Evolutionary conservation across 805 yeast species (phyloP), one percentile per base, ranked within the genome.

Genomic region (Isabelozyma heimii): DNA sequence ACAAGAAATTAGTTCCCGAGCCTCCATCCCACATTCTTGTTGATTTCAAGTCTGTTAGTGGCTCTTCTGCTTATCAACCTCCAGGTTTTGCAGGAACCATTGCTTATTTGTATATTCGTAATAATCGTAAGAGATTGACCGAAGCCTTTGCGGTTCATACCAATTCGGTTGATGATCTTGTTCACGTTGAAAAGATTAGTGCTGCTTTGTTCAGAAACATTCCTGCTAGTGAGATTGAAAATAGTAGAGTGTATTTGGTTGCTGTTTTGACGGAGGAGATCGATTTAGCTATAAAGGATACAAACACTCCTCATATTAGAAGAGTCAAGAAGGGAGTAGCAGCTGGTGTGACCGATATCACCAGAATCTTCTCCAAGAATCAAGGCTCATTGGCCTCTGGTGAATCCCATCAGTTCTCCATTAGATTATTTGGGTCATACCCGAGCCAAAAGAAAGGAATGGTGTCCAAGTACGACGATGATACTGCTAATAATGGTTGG

Each of bases 321-420:
- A 62, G 71, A 42, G 77, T 86, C 43, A 83, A 88, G 60, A 84
- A 85, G 60, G 96, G 96, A 49, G 81, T 90, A 13, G 94, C 92
- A 37, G 91, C 91, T 3, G 97, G 97, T 64, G 94, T 87, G 13
- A 80, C 89, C 37, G 96, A 90, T 67, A 84, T 90, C 44, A 82
- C 94, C 5, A 79, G 96, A 55, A 80, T 89, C 20, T 87, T 90
- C 60, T 80, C 89, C 7, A 75, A 80, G 50, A 80, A 80, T 54
- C 79, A 80, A 47, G 89, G 87, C 30, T 75, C 84, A 28, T 69
- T 82, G 45, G 71, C 77, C 9, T 66, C 85, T 14, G 84, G 91
- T 46, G 81, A 81, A 59, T 72, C 89, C 0, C 89, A 85, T 62
- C 86, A 84, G 53, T 87, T 89, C 62, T 75, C 80, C 5, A 80